Evolutionary conservation across 208 protist genomes (phyloP), one percentile per base, ranked within the genome.

Genomic region (Naegleria lovaniensis): DNA sequence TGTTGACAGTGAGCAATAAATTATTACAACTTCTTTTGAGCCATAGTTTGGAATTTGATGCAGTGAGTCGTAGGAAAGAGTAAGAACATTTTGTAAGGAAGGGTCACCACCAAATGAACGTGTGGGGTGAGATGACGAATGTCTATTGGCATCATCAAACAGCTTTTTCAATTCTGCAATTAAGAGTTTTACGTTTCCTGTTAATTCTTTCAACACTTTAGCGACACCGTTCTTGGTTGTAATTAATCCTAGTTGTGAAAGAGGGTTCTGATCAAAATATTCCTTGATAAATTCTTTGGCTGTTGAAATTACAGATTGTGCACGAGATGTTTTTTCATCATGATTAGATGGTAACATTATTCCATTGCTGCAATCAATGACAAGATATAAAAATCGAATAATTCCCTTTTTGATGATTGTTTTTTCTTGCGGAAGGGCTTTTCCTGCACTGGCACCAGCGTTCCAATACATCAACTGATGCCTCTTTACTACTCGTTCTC

Each of bases 241-340:
- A 33, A 97, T 94, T 19, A 97, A 22, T 58, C 93, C 94, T 38
- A 97, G 4, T 41, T 97, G 95, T 16, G 94, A 96, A 5, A 97
- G 94, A 5, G 96, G 96, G 90, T 97, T 97, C 88, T 97, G 95
- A 89, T 97, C 95, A 92, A 97, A 97, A 86, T 92, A 97, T 25
- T 96, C 93, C n/a, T 75, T 90, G 55, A 95, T 92, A 88, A 95
- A 94, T 5, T 79, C 39, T 83, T 93, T 90, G 7, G 52, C 25
- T 41, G 88, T 90, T 88, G 89, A 83, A 41, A 92, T 11, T 3
- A 93, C 36, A 5, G 90, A 48, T 51, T 88, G 83, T 40, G 91
- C 59, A n/a, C 94, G 83, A n/a, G 91, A 91, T 79, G 93, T 92
- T 90, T 93, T 92, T 39, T 95, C 43, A 76, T 95, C 94, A 52